Evolutionary conservation across 495 filamentous ascomycete genomes (phyloP).

Genomic region (Penicillium steckii): DNA sequence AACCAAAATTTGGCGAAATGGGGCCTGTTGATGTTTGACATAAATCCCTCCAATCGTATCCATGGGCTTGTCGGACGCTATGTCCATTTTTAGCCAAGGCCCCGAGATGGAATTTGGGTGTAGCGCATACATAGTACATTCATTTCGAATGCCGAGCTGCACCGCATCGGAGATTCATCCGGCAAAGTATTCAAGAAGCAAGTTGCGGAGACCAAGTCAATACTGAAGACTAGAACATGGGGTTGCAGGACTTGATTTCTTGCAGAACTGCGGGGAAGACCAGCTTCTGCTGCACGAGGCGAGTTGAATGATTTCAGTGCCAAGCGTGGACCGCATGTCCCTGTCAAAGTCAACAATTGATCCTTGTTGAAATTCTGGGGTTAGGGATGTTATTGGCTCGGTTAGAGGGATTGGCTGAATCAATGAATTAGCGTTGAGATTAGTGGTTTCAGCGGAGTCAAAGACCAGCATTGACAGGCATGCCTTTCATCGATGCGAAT

Average conservation of each 20-base stretch:
- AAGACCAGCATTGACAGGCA: neutral
- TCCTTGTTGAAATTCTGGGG: slow-evolving; percentile 4
- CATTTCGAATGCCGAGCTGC: slow-evolving; percentile 1
- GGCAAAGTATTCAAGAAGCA: neutral
- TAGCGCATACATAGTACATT: neutral
- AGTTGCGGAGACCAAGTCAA: neutral
- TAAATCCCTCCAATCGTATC: slow-evolving; percentile 11
- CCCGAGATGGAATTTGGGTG: slow-evolving; percentile 11
- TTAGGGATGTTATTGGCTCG: slow-evolving; percentile 12
- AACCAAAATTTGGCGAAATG: too few species aligned
- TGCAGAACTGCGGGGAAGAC: neutral
- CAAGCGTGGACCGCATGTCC: slow-evolving; percentile 5
- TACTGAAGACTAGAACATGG: neutral
- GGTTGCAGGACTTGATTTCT: neutral
- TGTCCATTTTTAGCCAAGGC: slow-evolving; percentile 20
- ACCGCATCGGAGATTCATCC: neutral
- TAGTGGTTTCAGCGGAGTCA: neutral
- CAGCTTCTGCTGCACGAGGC: neutral
- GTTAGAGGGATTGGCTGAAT: slow-evolving; percentile 7
- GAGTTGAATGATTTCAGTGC: neutral
- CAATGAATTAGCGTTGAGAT: neutral
- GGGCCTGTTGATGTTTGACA: neutral
- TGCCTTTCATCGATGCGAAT: neutral
- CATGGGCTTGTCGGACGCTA: slow-evolving; percentile 15
- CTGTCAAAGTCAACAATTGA: neutral